Evolutionary conservation across 2,329 filamentous ascomycete species (phyloP).

Genomic region (Colletotrichum sp.): DNA sequence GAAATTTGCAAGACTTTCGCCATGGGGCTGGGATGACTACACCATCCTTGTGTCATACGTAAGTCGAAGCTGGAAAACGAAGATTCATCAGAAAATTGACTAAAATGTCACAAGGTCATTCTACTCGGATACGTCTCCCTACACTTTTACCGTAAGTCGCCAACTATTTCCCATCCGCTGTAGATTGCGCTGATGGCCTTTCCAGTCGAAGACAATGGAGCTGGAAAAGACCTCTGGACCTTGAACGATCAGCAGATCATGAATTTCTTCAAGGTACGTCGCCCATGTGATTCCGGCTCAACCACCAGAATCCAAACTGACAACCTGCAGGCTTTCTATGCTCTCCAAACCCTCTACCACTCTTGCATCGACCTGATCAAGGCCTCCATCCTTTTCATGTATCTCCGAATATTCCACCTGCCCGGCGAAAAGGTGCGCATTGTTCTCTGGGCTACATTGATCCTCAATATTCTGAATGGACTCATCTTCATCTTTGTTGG

Average conservation of each 20-base stretch:
- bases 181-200: too few relatives aligned
- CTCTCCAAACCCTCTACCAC: not conserved
- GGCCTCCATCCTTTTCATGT: constrained; percentile 16
- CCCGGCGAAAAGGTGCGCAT: constrained; percentile 11
- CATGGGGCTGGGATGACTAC: constrained; percentile 2
- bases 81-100: not conserved
- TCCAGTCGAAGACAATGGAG: not conserved
- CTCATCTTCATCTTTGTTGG: not conserved
- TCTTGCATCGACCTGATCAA: constrained; percentile 13
- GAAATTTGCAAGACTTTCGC: not conserved
- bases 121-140: not conserved
- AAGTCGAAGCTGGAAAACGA: not conserved
- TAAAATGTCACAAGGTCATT: not conserved
- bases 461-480: not conserved
- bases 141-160: not conserved
- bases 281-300: accelerated
- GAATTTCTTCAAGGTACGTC: not conserved
- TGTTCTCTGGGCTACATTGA: not conserved
- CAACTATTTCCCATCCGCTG: not conserved
- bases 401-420: constrained; percentile 11
- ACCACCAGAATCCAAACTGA: not conserved
- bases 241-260: not conserved
- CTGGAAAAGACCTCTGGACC: constrained; percentile 14
- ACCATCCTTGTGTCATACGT: constrained; percentile 3
- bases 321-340: not conserved